Conservation (phyloP, 78 protist species). For the Dictyostelium capitatum region DNA sequence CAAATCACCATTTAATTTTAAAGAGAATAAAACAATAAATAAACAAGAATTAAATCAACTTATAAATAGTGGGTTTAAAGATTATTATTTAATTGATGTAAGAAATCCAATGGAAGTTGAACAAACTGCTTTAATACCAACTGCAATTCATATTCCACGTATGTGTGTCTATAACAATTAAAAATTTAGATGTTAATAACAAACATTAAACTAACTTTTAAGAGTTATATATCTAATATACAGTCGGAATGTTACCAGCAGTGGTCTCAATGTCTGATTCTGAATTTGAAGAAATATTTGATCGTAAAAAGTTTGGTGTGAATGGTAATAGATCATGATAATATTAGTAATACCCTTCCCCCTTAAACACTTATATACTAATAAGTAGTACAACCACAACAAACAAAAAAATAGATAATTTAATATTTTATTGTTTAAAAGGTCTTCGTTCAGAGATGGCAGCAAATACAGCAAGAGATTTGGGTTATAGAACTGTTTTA, state of each 20-base stretch:
- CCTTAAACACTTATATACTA: too few species aligned
- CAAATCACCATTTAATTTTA: slow-evolving; percentile 36
- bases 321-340: too few species aligned
- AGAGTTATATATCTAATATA: too few species aligned
- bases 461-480: background rate
- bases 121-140: slow-evolving; percentile 29
- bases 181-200: too few species aligned
- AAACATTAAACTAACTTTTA: too few species aligned
- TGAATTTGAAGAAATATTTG: slow-evolving; percentile 17
- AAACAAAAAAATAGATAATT: slow-evolving; percentile 30
- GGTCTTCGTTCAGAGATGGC: slow-evolving; percentile 55
- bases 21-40: slow-evolving; percentile 1
- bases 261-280: slow-evolving; percentile 40
- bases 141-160: slow-evolving; percentile 60
- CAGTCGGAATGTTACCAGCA: slow-evolving; percentile 58
- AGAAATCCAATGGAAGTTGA: slow-evolving; percentile 66
- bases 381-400: background rate
- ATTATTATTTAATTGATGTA: slow-evolving; percentile 55
- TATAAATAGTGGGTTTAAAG: background rate
- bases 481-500: slow-evolving; percentile 10
- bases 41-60: slow-evolving; percentile 33
- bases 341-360: too few species aligned
- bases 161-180: background rate
- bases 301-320: slow-evolving; percentile 7
- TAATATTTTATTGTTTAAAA: slow-evolving; percentile 65